Conservation (phyloP, 1,284 basidiomycete genomes). For the Microbotryum saponariae region DNA sequence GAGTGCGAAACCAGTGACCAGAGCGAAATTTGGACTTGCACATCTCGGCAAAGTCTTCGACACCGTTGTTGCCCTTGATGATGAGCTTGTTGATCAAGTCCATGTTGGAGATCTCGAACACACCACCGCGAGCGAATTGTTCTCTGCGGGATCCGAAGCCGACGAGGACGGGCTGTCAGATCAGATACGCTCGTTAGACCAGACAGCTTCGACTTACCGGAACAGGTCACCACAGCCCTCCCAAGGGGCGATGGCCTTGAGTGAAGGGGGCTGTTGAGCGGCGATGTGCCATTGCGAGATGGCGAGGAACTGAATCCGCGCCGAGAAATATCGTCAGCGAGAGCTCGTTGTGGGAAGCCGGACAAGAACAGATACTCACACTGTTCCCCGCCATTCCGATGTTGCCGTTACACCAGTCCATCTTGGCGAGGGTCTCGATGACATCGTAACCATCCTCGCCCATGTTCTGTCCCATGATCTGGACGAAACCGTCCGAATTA, state of each 20-base stretch:
- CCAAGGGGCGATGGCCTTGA: constrained; percentile 37
- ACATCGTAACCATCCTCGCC: constrained; percentile 32
- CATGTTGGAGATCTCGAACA: constrained; percentile 30
- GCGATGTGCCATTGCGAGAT: constrained; percentile 34
- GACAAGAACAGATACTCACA: constrained; percentile 1
- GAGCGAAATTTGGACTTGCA: background rate
- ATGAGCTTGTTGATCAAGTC: constrained; percentile 32
- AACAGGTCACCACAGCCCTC: constrained; percentile 32
- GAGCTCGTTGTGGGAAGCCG: background rate
- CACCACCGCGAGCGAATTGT: constrained; percentile 28
- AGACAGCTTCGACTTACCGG: constrained; percentile 4
- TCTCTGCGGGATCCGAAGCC: constrained; percentile 4
- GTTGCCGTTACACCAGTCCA: constrained; percentile 26
- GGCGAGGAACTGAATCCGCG: constrained; percentile 25
- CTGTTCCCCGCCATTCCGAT: constrained; percentile 28
- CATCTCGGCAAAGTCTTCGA: constrained; percentile 30
- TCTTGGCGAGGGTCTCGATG: constrained; percentile 31
- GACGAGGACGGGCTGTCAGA: background rate
- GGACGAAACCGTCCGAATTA: constrained; percentile 25
- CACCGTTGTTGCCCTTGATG: constrained; percentile 27
- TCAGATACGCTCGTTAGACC: background rate
- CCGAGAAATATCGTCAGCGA: no score
- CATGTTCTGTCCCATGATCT: constrained; percentile 19
- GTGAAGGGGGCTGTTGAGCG: constrained; percentile 32
- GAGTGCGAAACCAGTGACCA: background rate